phyloP scores from a whole-genome alignment of 805 yeast genomes.

The Saccharomycopsis oosterbeekiorum region DNA sequence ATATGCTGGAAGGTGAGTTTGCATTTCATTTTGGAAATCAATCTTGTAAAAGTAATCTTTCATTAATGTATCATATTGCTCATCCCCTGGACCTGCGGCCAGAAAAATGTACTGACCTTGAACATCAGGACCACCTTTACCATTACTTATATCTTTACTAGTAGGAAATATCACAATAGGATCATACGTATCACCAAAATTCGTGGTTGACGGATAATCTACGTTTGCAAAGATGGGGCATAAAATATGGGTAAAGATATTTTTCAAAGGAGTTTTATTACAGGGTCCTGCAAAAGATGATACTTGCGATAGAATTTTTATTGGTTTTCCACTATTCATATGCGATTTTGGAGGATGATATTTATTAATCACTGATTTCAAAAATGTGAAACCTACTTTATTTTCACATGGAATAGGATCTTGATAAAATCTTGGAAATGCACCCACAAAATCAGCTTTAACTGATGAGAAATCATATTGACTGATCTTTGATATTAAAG shows the following conservation, averaged over 20 bases:
- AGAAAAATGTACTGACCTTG: constrained; percentile 6
- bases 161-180: constrained; percentile 17
- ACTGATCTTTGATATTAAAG: constrained; percentile 20
- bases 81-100: constrained; percentile 1
- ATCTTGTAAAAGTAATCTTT: constrained; percentile 8
- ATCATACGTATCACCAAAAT: background rate
- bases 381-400: constrained; percentile 22
- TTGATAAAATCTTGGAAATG: constrained; percentile 29
- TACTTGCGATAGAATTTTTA: constrained; percentile 29
- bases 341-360: constrained; percentile 17
- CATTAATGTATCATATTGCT: constrained; percentile 1
- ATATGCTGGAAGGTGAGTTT: background rate
- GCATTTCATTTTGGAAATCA: constrained; percentile 8
- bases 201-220: constrained; percentile 12
- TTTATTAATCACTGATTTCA: constrained; percentile 27
- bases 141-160: constrained; percentile 2
- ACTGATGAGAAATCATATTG: constrained; percentile 28
- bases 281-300: constrained; percentile 31
- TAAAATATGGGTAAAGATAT: constrained; percentile 33
- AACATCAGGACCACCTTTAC: constrained; percentile 10
- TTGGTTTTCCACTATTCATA: constrained; percentile 1
- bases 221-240: constrained; percentile 29
- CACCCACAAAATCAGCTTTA: constrained; percentile 32
- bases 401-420: background rate
- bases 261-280: constrained; percentile 20